Conservation (phyloP, 768 basidiomycete species). For the Suillus variegatus region DNA sequence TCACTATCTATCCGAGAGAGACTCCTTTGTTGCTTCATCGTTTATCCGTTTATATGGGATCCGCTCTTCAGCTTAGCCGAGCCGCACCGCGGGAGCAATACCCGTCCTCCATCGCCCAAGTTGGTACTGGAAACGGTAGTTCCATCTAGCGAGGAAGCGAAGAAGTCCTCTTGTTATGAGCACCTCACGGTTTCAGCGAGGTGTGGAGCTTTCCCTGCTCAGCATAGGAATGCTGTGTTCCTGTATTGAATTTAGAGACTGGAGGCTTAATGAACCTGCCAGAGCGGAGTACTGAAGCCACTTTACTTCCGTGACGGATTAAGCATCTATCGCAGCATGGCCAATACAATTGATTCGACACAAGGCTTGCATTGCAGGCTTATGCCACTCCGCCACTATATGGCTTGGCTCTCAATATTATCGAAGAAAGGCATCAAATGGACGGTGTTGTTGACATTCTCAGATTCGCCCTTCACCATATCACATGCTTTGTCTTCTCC, state of each 20-base stretch:
- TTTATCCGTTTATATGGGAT: not conserved
- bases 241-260: not conserved
- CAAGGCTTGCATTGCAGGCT: not conserved
- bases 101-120: not conserved
- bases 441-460: not conserved
- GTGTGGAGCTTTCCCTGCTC: conserved; percentile 7
- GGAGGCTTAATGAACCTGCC: not conserved
- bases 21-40: not conserved
- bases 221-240: conserved; percentile 3
- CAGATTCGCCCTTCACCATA: not conserved
- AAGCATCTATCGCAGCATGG: not conserved
- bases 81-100: conserved; percentile 7
- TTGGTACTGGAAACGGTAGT: not conserved
- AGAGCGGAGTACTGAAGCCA: conserved; percentile 1
- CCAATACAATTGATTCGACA: not conserved
- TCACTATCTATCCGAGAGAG: conserved; percentile 3
- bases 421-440: not conserved
- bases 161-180: not conserved
- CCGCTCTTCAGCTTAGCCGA: conserved; percentile 1
- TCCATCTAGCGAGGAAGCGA: conserved; percentile 5
- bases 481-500: not conserved
- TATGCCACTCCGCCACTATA: not conserved
- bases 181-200: conserved; percentile 1
- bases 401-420: not conserved
- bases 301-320: conserved; percentile 3